phyloP scores from a whole-genome alignment of 257 asterid genomes.

The Nicotiana obtusifolia region DNA sequence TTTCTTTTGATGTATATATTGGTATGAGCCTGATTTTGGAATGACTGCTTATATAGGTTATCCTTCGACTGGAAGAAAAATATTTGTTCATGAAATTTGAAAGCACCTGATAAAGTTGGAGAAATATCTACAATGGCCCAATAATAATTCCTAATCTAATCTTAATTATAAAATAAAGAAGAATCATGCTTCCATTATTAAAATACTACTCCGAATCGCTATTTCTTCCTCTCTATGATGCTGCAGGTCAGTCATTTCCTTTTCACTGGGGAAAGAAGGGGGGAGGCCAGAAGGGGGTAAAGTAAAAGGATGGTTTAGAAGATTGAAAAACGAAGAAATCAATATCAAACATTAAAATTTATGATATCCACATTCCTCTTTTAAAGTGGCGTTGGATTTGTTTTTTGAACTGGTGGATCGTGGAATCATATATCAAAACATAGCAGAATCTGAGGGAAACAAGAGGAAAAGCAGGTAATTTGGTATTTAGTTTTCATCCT shows the following conservation, averaged over 20 bases:
- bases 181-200: not conserved
- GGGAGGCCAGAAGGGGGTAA: not conserved
- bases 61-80: not conserved
- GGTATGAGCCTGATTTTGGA: not conserved
- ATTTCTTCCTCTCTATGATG: not conserved
- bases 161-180: not conserved
- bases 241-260: not conserved
- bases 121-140: not conserved
- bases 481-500: not conserved
- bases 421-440: not conserved
- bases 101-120: not conserved
- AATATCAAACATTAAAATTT: too few relatives aligned
- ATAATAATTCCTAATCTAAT: not conserved
- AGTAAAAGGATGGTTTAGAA: not conserved
- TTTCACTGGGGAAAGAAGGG: not conserved
- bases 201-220: not conserved
- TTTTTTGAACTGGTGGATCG: not conserved
- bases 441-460: not conserved
- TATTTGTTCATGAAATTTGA: not conserved
- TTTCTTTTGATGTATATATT: not conserved
- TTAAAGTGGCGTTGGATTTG: not conserved
- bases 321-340: not conserved
- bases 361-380: not conserved
- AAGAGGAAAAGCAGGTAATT: not conserved
- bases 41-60: not conserved